Base-by-base conservation (phyloP, 2,329 filamentous ascomycete genomes). In the Colletotrichum brevisporum region DNA sequence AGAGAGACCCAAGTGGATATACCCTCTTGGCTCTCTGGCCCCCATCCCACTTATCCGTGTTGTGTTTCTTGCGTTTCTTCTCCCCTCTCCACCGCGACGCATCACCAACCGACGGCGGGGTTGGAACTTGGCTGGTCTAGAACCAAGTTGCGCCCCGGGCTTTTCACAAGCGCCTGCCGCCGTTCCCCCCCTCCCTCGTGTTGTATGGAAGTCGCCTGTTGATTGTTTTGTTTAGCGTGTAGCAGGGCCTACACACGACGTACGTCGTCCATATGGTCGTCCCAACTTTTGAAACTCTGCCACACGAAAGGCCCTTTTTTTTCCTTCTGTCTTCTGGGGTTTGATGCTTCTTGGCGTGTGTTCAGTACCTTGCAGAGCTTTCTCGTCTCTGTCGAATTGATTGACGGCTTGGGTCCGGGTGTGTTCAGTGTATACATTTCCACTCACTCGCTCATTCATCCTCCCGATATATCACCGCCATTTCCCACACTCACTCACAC, bases 221-320 rank as follows among this genome's bases (percentile, higher is more conserved):
- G 27, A 43, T 47, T 52, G 57, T 24, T 24, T 18, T 53, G 18
- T 13, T 39, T 63, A 41, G 59, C 52, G 59, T 53, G 45, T 67
- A 53, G 59, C 64, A 52, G 45, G 6, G 45, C 16, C 47, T 26
- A 12, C 5, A 43, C 58, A 52, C 58, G 43, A 47, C 47, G 51
- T 51, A 47, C 47, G 51, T 51, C 53, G 39, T 24, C 48, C 36
- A 64, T 55, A 48, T 63, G 60, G 58, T 64, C 65, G 41, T 68
- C 65, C 27, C 60, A 64, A 54, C 47, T 68, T 54, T 64, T 41
- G 65, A 64, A 68, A 68, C 60, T 54, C 60, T 59, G 41, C 39
- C 27, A 57, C 65, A 58, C 65, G 47, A 57, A 64, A 39, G 51
- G 59, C 48, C 53, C 26, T 43, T 68, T 43, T n/a, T 45, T 55